Evolutionary conservation across 2,329 filamentous ascomycete genomes (phyloP), one percentile per base, ranked within the genome.

Genomic region (Lasiodiplodia citricola): DNA sequence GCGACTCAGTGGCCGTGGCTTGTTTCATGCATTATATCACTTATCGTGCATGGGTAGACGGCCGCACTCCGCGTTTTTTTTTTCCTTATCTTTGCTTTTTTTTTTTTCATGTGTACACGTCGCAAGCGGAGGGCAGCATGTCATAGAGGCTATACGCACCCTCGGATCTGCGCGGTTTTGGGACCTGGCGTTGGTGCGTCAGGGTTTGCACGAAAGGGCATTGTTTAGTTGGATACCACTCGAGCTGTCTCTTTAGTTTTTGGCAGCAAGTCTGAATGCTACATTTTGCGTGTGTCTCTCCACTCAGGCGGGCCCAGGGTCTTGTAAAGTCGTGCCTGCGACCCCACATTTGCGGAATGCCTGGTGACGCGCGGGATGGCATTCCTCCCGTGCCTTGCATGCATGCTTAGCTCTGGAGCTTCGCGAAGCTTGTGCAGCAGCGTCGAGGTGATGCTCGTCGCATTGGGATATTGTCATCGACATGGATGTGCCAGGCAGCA

Each of bases 161-260:
- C 56, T 60, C 23, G 56, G n/a, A 14, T 23, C 57, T 31, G 57
- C 57, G 57, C 60, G 14, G 28, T 50, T 28, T 52, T 41, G 18
- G 60, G 31, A 37, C 23, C 51, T 16, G 60, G 47, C 60, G 60
- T 64, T 52, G 31, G 60, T 47, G 60, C 37, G 60, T 38, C 28
- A 21, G 60, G 41, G 25, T 52, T 64, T 64, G 52, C 60, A 64
- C 37, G 47, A 64, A 52, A 38, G 21, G 60, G 60, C 28, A 64
- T 64, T 64, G 60, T 64, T 64, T 64, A 64, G 60, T 64, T 64
- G 60, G 60, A 64, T 64, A 64, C 60, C 60, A 64, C 60, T 64
- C 60, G 25, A 52, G 58, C 37, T 37, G 47, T 52, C 47, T 38
- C 47, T 38, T 52, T 64, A 64, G 58, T 44, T 60, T 18, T 52